Evolutionary conservation across 2,329 filamentous ascomycete genomes (phyloP).

Genomic region (Xylariaceae sp.): DNA sequence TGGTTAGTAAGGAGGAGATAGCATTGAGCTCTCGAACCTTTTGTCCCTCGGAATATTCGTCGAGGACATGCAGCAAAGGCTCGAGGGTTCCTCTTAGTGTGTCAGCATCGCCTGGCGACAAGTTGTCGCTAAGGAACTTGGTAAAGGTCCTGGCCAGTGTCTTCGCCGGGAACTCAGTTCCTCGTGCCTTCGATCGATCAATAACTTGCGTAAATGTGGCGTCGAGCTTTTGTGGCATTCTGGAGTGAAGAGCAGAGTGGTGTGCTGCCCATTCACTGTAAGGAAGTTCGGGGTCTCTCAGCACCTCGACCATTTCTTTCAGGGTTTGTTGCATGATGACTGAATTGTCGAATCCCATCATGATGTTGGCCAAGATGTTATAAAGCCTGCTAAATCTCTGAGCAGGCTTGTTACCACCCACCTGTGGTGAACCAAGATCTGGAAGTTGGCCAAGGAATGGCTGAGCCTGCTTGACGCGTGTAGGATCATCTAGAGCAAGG

Average conservation of each 20-base stretch:
- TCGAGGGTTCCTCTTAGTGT: constrained; percentile 66
- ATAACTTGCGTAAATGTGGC: constrained; percentile 75
- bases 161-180: constrained; percentile 87
- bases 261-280: constrained; percentile 96
- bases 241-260: constrained; percentile 91
- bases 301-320: constrained; percentile 82
- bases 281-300: constrained; percentile 83
- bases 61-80: constrained; percentile 72
- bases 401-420: constrained; percentile 84
- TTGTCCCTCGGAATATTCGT: constrained; percentile 76
- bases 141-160: constrained; percentile 74
- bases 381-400: constrained; percentile 77
- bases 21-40: constrained; percentile 85
- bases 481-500: constrained; percentile 87
- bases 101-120: constrained; percentile 65
- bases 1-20: constrained; percentile 70
- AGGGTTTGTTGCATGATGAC: constrained; percentile 87
- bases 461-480: constrained; percentile 92
- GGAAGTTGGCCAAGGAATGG: constrained; percentile 90
- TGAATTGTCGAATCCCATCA: constrained; percentile 93
- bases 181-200: constrained; percentile 71
- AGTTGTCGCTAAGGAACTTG: constrained; percentile 84
- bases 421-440: constrained; percentile 75
- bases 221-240: constrained; percentile 94
- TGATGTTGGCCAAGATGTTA: constrained; percentile 77